Conservation (phyloP, 768 basidiomycete genomes). For the Phlebiopsis flavidoalba region DNA sequence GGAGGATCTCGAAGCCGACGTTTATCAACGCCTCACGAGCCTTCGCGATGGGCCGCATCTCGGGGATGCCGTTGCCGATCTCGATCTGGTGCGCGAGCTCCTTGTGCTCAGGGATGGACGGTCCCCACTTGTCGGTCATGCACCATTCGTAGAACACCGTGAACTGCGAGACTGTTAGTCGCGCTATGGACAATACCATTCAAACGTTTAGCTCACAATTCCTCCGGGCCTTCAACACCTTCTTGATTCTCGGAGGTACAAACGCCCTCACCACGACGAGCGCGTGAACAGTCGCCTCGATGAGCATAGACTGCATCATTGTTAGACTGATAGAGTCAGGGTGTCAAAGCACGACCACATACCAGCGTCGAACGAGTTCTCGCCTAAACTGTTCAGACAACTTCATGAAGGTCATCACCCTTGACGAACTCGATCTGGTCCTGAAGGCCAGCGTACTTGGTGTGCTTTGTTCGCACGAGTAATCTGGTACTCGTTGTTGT, state of each 20-base stretch:
- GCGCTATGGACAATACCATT: neutral
- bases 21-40: slow-evolving; percentile 72
- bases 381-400: slow-evolving; percentile 86
- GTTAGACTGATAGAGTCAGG: neutral
- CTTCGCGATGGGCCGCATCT: slow-evolving; percentile 77
- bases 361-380: slow-evolving; percentile 94
- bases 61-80: slow-evolving; percentile 94
- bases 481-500: slow-evolving; percentile 97
- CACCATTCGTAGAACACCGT: slow-evolving; percentile 99
- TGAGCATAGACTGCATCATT: slow-evolving; percentile 76
- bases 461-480: slow-evolving; percentile 81
- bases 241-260: slow-evolving; percentile 88
- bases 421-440: slow-evolving; percentile 78
- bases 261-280: slow-evolving; percentile 95
- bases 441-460: slow-evolving; percentile 67
- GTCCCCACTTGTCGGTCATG: slow-evolving; percentile 95
- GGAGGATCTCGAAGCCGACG: slow-evolving; percentile 84
- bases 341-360: slow-evolving; percentile 22
- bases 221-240: slow-evolving; percentile 96
- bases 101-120: slow-evolving; percentile 82
- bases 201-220: slow-evolving; percentile 54
- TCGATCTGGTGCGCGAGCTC: slow-evolving; percentile 88
- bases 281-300: slow-evolving; percentile 96
- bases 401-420: slow-evolving; percentile 98
- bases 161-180: slow-evolving; percentile 46